Percentiles rank a stretch among this genome's conserved stretches.
phyloP scores from a whole-genome alignment of 1,284 basidiomycete species.

The Porogramme epimiltina region DNA sequence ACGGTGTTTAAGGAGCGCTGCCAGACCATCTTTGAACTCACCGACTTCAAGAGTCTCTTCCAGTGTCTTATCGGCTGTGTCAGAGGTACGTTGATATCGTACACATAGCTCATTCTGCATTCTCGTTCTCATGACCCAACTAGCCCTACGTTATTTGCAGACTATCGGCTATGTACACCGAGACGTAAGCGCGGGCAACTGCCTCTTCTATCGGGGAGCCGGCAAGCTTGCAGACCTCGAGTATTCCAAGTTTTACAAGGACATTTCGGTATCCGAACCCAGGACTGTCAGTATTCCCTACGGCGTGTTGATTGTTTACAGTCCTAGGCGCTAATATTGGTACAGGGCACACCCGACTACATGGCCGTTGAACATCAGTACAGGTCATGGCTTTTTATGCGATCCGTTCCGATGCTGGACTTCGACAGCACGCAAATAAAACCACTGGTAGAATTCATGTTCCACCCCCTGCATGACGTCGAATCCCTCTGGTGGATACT shows the following conservation, averaged over 20 bases:
- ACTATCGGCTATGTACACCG: not conserved
- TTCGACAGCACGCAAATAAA: not conserved
- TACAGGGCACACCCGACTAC: not conserved
- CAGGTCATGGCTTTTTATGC: not conserved
- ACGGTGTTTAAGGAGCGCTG: not conserved
- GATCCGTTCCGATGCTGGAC: not conserved
- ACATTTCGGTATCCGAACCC: not conserved
- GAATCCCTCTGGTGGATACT: not conserved
- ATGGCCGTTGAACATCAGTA: not conserved
- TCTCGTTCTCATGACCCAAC: not conserved
- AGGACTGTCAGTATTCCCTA: not conserved
- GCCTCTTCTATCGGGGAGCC: not conserved
- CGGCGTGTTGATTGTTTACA: not conserved
- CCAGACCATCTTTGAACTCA: not conserved
- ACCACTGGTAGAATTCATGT: not conserved
- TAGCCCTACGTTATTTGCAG: not conserved
- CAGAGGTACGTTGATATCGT: not conserved
- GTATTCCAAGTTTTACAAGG: not conserved
- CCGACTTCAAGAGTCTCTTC: not conserved
- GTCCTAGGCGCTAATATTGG: not conserved
- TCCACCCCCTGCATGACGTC: not conserved
- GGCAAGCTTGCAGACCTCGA: not conserved
- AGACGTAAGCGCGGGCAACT: not conserved
- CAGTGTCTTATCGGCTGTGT: not conserved
- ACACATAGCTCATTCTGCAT: too few species aligned